Evolutionary conservation across 2,329 filamentous ascomycete genomes (phyloP).

Genomic region (Xylaria sp.): DNA sequence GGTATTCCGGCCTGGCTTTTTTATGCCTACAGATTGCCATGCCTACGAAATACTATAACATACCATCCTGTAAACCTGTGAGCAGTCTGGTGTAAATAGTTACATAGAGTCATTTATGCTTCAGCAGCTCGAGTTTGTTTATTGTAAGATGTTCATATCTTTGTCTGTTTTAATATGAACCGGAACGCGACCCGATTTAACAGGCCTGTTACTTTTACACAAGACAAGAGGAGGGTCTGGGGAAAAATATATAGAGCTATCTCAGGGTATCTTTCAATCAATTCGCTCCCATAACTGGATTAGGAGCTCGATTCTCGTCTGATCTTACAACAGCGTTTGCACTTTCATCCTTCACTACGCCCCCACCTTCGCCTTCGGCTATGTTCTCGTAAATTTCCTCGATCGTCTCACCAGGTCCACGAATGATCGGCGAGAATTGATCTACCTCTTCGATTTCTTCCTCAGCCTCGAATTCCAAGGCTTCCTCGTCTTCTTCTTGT

Average conservation of each 20-base stretch:
- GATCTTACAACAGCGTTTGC: constrained; percentile 8
- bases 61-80: neutral
- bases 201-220: neutral
- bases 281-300: constrained; percentile 18
- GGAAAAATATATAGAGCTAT: constrained; percentile 33
- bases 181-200: neutral
- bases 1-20: too few relatives aligned
- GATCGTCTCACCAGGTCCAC: constrained; percentile 47
- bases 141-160: neutral
- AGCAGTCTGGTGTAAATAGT: too few relatives aligned
- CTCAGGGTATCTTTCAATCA: constrained; percentile 37
- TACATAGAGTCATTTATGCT: neutral
- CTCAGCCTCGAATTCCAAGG: constrained; percentile 47
- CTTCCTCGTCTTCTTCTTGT: constrained; percentile 71
- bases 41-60: too few relatives aligned
- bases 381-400: constrained; percentile 50
- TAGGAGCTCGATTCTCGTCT: constrained; percentile 10
- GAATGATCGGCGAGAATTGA: constrained; percentile 50
- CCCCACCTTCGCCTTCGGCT: constrained; percentile 36
- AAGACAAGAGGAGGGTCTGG: neutral
- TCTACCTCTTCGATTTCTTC: constrained; percentile 51
- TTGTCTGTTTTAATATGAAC: neutral
- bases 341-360: constrained; percentile 25
- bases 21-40: too few relatives aligned
- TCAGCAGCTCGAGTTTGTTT: neutral